phyloP scores from a whole-genome alignment of 495 filamentous ascomycete species.

The Penicillium herquei region DNA sequence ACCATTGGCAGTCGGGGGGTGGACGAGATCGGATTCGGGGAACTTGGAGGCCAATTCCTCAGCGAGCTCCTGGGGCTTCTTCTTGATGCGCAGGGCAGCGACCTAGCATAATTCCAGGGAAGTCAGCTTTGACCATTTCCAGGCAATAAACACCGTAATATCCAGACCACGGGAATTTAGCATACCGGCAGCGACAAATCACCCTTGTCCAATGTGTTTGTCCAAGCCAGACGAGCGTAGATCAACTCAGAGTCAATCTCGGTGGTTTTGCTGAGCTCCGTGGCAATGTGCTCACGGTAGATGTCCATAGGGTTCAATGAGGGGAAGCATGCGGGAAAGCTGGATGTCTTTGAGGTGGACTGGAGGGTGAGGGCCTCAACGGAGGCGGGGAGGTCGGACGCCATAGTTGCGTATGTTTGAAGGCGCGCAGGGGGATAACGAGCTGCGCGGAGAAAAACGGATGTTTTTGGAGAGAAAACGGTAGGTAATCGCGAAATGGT shows the following conservation, averaged over 20 bases:
- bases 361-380: slow-evolving; percentile 42
- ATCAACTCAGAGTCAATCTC: slow-evolving; percentile 74
- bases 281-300: slow-evolving; percentile 79
- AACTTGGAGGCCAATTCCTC: slow-evolving; percentile 74
- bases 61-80: slow-evolving; percentile 72
- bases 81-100: slow-evolving; percentile 76
- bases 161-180: slow-evolving; percentile 1
- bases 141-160: neutral
- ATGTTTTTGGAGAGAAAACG: slow-evolving; percentile 2
- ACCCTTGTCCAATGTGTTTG: slow-evolving; percentile 81
- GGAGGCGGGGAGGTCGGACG: slow-evolving; percentile 34
- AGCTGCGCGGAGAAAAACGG: slow-evolving; percentile 1
- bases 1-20: slow-evolving; percentile 60
- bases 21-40: slow-evolving; percentile 72
- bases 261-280: slow-evolving; percentile 67
- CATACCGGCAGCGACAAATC: slow-evolving; percentile 73
- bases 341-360: slow-evolving; percentile 36
- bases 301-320: slow-evolving; percentile 82
- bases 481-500: slow-evolving; percentile 12
- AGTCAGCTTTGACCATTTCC: neutral
- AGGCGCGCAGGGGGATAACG: slow-evolving; percentile 16
- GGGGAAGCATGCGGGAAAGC: slow-evolving; percentile 54
- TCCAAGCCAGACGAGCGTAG: slow-evolving; percentile 77
- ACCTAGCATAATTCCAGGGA: slow-evolving; percentile 31
- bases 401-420: slow-evolving; percentile 28